These are phyloP conservation scores for Hanseniaspora mollemarum DNA, from an alignment of 805 yeast species.

Conservation along the genomic window DNA sequence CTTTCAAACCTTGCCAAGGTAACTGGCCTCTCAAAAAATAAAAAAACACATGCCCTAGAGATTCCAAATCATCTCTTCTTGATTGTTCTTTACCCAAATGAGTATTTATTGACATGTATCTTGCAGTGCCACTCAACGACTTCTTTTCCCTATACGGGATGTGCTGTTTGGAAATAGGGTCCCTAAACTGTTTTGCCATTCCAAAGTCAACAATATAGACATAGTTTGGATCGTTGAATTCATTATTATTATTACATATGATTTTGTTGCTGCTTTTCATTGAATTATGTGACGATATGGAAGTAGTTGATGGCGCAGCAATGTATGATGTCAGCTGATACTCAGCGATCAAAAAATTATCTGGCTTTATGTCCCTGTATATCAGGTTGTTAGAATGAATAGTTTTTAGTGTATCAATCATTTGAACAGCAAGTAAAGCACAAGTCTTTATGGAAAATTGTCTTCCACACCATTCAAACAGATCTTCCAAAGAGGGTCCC, in stretches of 20 bases:
- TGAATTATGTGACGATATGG: neutral
- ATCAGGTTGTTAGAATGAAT: conserved; percentile 69
- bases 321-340: conserved; percentile 23
- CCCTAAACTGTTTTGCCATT: conserved; percentile 77
- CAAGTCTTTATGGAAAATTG: conserved; percentile 61
- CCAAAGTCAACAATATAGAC: conserved; percentile 74
- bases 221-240: conserved; percentile 48
- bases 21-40: conserved; percentile 67
- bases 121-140: conserved; percentile 72
- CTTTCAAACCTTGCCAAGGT: conserved; percentile 87
- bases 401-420: conserved; percentile 60
- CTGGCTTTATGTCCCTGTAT: conserved; percentile 75
- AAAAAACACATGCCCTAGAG: conserved; percentile 70
- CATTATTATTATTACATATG: conserved; percentile 32
- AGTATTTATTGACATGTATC: conserved; percentile 82
- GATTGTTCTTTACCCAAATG: conserved; percentile 77
- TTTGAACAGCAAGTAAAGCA: conserved; percentile 63
- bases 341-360: conserved; percentile 52
- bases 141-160: conserved; percentile 74
- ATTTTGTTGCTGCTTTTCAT: conserved; percentile 1
- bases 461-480: conserved; percentile 82
- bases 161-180: conserved; percentile 67
- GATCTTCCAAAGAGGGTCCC: conserved; percentile 72
- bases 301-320: conserved; percentile 6
- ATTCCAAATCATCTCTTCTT: conserved; percentile 72